These are phyloP conservation scores for Geoglossum glabrum DNA, from an alignment of 495 filamentous ascomycete genomes.

Conservation along the genomic window DNA sequence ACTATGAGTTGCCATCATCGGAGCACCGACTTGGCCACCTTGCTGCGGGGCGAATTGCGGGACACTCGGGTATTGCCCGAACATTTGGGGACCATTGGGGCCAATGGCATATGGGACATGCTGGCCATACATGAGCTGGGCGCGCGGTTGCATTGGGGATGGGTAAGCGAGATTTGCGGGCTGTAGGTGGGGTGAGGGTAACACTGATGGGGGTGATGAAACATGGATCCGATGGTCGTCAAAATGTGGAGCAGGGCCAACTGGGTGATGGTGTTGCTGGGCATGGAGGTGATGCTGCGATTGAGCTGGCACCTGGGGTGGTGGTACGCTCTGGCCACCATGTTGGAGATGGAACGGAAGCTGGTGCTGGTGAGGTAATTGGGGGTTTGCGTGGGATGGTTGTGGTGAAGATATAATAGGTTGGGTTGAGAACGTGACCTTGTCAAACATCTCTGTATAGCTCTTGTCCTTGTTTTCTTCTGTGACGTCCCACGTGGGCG, in stretches of 20 bases:
- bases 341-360: conserved; percentile 32
- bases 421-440: conserved; percentile 27
- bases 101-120: conserved; percentile 51
- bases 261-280: conserved; percentile 23
- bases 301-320: conserved; percentile 15
- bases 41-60: conserved; percentile 46
- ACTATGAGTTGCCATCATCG: conserved; percentile 71
- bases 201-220: conserved; percentile 57
- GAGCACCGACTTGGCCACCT: conserved; percentile 40
- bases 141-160: conserved; percentile 44
- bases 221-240: conserved; percentile 78
- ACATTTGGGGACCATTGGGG: conserved; percentile 35
- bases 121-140: conserved; percentile 51
- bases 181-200: conserved; percentile 58
- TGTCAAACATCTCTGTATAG: conserved; percentile 61
- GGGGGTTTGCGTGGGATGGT: conserved; percentile 34
- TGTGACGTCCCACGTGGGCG: conserved; percentile 53
- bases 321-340: conserved; percentile 10
- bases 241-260: conserved; percentile 40
- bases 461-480: conserved; percentile 44
- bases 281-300: conserved; percentile 15
- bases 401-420: conserved; percentile 48
- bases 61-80: conserved; percentile 29
- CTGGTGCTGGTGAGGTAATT: conserved; percentile 57
- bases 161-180: conserved; percentile 49